Percentiles rank a stretch among this genome's conserved stretches.
phyloP scores from a whole-genome alignment of 306 rosid genomes.

The Prunus mongolica region DNA sequence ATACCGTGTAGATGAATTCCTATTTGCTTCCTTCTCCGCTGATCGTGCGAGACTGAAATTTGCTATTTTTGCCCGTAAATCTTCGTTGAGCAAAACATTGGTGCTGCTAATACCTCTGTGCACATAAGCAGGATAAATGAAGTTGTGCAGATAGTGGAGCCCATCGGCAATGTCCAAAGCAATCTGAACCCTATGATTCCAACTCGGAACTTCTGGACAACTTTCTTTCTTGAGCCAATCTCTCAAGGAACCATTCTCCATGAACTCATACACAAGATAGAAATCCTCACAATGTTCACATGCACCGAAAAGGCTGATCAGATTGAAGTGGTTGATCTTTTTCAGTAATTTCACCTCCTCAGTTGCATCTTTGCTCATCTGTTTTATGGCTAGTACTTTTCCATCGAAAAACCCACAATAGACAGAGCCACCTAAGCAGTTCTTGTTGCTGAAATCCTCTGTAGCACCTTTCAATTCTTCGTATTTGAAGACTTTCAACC shows the following conservation, averaged over 20 bases:
- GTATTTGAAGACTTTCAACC: slow-evolving; percentile 32
- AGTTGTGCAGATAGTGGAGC: slow-evolving; percentile 78
- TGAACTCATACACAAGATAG: slow-evolving; percentile 59
- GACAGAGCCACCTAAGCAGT: slow-evolving; percentile 45
- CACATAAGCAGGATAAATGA: slow-evolving; percentile 61
- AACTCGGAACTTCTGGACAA: slow-evolving; percentile 33
- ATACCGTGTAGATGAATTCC: slow-evolving; percentile 4
- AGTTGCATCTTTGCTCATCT: slow-evolving; percentile 34
- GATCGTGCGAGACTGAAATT: slow-evolving; percentile 55
- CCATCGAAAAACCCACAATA: slow-evolving; percentile 35
- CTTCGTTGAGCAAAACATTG: slow-evolving; percentile 48
- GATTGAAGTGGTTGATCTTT: slow-evolving; percentile 62
- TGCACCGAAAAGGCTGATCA: slow-evolving; percentile 61
- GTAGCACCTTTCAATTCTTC: slow-evolving; percentile 49
- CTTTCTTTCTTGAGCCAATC: slow-evolving; percentile 50
- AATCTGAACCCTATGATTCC: slow-evolving; percentile 56
- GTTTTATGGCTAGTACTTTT: slow-evolving; percentile 43
- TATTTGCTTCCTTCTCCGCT: slow-evolving; percentile 19
- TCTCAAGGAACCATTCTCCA: slow-evolving; percentile 64
- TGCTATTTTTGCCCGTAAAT: slow-evolving; percentile 59
- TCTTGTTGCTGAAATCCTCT: slow-evolving; percentile 45
- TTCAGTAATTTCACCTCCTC: slow-evolving; percentile 56
- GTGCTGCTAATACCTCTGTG: slow-evolving; percentile 51
- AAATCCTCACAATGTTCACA: slow-evolving; percentile 33
- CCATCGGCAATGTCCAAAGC: slow-evolving; percentile 81